A percentile compares a stretch with the other conserved stretches of the same genome.
Evolutionary conservation across 768 basidiomycete species (phyloP).

Genomic region (Pulveroboletus sp.): DNA sequence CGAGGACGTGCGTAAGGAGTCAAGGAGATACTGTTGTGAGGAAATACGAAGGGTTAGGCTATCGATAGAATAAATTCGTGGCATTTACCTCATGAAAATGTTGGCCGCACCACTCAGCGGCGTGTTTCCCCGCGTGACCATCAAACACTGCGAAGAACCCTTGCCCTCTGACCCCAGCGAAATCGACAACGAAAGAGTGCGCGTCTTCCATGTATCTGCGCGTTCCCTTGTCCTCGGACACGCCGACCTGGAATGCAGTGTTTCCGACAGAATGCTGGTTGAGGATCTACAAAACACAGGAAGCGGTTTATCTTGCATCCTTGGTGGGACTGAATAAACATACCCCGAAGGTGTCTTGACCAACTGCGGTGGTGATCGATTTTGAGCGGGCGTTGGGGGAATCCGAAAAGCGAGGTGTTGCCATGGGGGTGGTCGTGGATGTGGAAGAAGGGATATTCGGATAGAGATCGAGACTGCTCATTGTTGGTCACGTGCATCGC

Average conservation of each 20-base stretch:
- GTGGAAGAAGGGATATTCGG: conserved; percentile 1
- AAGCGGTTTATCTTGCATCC: neutral
- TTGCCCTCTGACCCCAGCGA: conserved; percentile 84
- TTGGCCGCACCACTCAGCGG: conserved; percentile 97
- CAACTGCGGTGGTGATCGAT: conserved; percentile 72
- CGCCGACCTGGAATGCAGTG: conserved; percentile 55
- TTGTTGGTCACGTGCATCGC: conserved; percentile 22
- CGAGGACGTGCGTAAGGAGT: conserved; percentile 59
- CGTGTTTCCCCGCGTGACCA: conserved; percentile 97
- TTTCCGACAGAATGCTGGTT: conserved; percentile 65
- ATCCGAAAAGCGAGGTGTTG: conserved; percentile 40
- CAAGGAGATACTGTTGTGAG: conserved; percentile 52
- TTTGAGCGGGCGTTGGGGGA: conserved; percentile 78
- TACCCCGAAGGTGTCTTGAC: conserved; percentile 73
- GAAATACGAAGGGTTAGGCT: conserved; percentile 8
- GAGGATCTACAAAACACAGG: conserved; percentile 27
- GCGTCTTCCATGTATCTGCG: conserved; percentile 96
- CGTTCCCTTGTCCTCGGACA: conserved; percentile 83
- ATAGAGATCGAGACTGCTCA: conserved; percentile 1
- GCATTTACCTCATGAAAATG: conserved; percentile 83
- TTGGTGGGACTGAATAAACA: conserved; percentile 22
- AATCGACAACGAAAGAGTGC: conserved; percentile 95
- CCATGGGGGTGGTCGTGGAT: conserved; percentile 19
- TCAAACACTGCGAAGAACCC: conserved; percentile 99
- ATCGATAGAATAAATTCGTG: neutral